Base-by-base conservation (phyloP, 2,329 filamentous ascomycete species). In the Exophiala calicioides region DNA sequence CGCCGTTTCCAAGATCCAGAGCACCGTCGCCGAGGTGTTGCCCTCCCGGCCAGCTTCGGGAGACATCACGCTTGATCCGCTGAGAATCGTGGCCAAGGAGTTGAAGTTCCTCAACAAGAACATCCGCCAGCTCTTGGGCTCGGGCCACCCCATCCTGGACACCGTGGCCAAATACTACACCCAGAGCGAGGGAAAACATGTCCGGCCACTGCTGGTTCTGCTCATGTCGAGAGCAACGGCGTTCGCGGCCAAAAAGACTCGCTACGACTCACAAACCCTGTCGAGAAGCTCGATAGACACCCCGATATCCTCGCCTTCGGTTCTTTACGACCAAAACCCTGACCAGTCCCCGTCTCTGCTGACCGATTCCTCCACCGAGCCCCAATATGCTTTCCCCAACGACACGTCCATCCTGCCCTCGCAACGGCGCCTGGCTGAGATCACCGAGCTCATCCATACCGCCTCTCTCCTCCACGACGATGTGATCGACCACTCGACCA, bases 81-180 rank as follows among this genome's bases (percentile, higher is more conserved):
- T 97, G 62, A 82, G 88, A 53, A 86, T 88, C 24, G 90, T 97
- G 24, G 91, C 88, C 53, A 94, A 95, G 71, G 91, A 97, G 75
- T 88, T 98, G 84, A 93, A 95, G 70, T 94, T 90, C 61, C 73
- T 97, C 62, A 95, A 88, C 8, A 90, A 90, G 44, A 95, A 97
- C 62, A 95, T 97, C 68, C 80, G 88, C 52, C 87, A 94, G 64
- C 77, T 97, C n/a, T 75, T 97, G 12, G 91, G 91, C 4, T 96
- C 90, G 0, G 91, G 91, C 4, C 91, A 98, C 65, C 93, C 93
- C 0, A 90, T 90, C 34, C 79, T 98, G 50, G 93, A 97, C 65
- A 90, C 88, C 31, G 91, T 90, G 20, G 90, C 93, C 41, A 98
- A 98, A 71, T 98, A 98, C 76, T 98, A 98, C 68, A 95, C 93